These are phyloP conservation scores for Saitozyma podzolica DNA, from an alignment of 768 basidiomycete genomes.

Conservation along the genomic window DNA sequence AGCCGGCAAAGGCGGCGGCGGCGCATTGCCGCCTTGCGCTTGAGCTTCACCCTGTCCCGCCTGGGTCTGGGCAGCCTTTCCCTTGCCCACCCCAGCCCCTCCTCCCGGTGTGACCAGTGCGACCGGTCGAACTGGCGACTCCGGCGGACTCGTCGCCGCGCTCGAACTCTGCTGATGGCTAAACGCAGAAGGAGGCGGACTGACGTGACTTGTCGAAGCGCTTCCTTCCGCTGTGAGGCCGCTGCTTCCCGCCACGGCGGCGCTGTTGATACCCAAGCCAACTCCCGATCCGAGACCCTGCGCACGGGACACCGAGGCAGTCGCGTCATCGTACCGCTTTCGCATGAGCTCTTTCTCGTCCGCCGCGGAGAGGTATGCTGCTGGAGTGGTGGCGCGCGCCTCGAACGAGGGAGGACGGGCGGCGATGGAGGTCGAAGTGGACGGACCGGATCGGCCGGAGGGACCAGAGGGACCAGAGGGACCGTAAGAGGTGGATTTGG, in stretches of 20 bases:
- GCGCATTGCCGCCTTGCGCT: slow-evolving; percentile 1
- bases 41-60: background rate
- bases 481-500: background rate
- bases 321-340: slow-evolving; percentile 40
- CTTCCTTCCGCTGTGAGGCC: too few species aligned
- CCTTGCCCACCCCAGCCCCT: background rate
- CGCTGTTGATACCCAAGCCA: background rate
- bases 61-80: background rate
- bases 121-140: too few species aligned
- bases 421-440: too few species aligned
- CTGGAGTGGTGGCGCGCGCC: background rate
- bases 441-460: background rate
- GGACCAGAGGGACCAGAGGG: background rate
- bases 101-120: too few species aligned
- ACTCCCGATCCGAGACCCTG: too few species aligned
- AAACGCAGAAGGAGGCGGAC: too few species aligned
- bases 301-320: slow-evolving; percentile 7
- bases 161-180: too few species aligned
- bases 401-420: background rate
- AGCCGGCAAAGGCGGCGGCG: slow-evolving; percentile 44
- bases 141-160: too few species aligned
- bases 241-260: too few species aligned
- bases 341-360: slow-evolving; percentile 49
- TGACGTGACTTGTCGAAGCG: background rate
- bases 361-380: slow-evolving; percentile 29